Evolutionary conservation across 768 basidiomycete genomes (phyloP), one percentile per base, ranked within the genome.

Genomic region (Tylopilus cervinicoccineus): DNA sequence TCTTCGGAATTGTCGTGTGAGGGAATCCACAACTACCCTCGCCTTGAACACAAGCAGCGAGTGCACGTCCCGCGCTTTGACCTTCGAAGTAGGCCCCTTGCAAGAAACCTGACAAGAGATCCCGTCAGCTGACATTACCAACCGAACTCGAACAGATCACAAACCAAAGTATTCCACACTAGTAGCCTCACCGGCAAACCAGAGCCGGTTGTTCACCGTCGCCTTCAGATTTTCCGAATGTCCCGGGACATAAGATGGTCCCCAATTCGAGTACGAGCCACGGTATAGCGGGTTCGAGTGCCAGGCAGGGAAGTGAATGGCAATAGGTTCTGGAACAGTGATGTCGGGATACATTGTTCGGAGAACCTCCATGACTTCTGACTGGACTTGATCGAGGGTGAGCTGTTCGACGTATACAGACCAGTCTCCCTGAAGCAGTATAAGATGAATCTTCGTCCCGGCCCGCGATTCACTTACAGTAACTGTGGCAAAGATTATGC

Each of bases 231-330:
- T 82, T 23, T 75, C 66, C n/a, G 79, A 71, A 44, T 83, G 79
- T 9, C 63, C 67, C 14, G 70, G 72, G 11, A 77, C 62, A 53
- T 83, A 84, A 4, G 79, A 73, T 0, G 85, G 72, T 0, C 83
- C 84, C 83, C 83, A 86, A 51, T 84, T 87, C 19, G 79, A 80
- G 54, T 82, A 87, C 4, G 81, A 79, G 5, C 65, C 66, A 0
- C 60, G 55, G 51, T 47, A 68, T 28, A 77, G 65, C 4, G 76
- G 74, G 56, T 85, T 72, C 12, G 63, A 61, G 38, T 70, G 54
- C 86, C 85, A 87, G 4, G 72, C 64, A 4, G 75, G 73, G 53
- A 80, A 75, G 57, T 72, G 72, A 60, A 87, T 79, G 26, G 74
- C 79, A 6, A 70, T 53, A 0, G 85, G 83, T 4, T 75, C 72